Percentiles rank a stretch among this genome's conserved stretches.
Evolutionary conservation across 2,329 filamentous ascomycete species (phyloP).

Genomic region (Penicillium nordicum): DNA sequence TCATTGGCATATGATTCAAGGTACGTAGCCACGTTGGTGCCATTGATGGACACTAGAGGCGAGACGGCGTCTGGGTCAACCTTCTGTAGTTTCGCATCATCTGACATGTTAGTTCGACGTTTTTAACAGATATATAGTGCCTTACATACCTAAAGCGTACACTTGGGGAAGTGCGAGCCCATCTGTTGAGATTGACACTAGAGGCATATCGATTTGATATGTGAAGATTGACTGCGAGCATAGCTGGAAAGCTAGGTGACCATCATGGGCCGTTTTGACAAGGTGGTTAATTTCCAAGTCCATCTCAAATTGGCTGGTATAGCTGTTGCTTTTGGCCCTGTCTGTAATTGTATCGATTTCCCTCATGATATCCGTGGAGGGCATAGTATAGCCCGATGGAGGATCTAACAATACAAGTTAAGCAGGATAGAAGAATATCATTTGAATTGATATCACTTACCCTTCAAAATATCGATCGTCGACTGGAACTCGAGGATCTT

Average conservation of each 20-base stretch:
- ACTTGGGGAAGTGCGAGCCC: constrained; percentile 58
- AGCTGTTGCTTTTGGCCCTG: constrained; percentile 44
- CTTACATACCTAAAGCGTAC: constrained; percentile 36
- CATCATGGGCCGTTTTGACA: constrained; percentile 59
- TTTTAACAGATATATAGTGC: not conserved
- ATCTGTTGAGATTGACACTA: constrained; percentile 61
- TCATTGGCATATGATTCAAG: constrained; percentile 45
- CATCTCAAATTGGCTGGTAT: constrained; percentile 55
- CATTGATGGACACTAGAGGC: constrained; percentile 55
- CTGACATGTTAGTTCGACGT: constrained; percentile 6
- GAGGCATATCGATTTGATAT: constrained; percentile 39
- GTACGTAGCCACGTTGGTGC: constrained; percentile 49
- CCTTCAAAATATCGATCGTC: constrained; percentile 47
- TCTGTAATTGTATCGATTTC: constrained; percentile 46
- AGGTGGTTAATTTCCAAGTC: constrained; percentile 54
- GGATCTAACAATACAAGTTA: constrained; percentile 37
- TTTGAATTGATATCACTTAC: constrained; percentile 6
- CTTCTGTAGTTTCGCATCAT: constrained; percentile 16
- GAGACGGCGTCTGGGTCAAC: constrained; percentile 40
- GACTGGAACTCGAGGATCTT: constrained; percentile 50
- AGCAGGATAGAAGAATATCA: not conserved
- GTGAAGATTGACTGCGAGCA: constrained; percentile 44
- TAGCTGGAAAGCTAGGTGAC: constrained; percentile 46
- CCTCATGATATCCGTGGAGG: constrained; percentile 48
- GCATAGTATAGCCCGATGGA: constrained; percentile 50